phyloP scores from a whole-genome alignment of 2,329 filamentous ascomycete genomes.

The Scleromitrula shiraiana region DNA sequence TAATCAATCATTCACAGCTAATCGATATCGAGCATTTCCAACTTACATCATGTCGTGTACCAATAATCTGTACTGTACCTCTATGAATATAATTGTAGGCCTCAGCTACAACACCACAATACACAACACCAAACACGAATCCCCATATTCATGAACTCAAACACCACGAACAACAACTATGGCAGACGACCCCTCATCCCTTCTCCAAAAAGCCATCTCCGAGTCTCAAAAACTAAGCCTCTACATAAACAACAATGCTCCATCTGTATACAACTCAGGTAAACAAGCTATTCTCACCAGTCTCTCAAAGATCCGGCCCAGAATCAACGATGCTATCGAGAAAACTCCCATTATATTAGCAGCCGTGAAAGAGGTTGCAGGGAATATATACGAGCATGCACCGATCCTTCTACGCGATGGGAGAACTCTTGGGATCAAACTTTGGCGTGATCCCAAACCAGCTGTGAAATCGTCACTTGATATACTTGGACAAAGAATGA shows the following conservation, averaged over 20 bases:
- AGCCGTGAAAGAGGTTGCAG: background rate
- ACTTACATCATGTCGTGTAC: no score
- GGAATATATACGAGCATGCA: background rate
- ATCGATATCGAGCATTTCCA: no score
- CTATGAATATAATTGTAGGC: no score
- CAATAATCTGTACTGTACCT: no score
- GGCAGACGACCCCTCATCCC: background rate
- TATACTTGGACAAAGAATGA: background rate
- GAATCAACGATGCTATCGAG: background rate
- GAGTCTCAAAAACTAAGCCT: constrained; percentile 2
- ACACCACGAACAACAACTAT: background rate
- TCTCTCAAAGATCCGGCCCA: background rate
- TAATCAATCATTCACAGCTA: no score
- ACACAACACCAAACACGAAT: no score
- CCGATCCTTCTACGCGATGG: background rate
- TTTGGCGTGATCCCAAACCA: background rate
- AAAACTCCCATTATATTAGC: background rate
- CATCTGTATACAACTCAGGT: constrained; percentile 1
- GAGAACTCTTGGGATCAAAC: background rate
- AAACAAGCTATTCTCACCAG: background rate
- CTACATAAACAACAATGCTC: background rate
- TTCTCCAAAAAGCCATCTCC: background rate
- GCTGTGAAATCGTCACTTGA: background rate
- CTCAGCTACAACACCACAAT: background rate
- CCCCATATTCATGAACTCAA: no score